Percentiles rank a stretch among this genome's conserved stretches.
Evolutionary conservation across 2,329 filamentous ascomycete species (phyloP).

Genomic region (Ascochyta koolunga): DNA sequence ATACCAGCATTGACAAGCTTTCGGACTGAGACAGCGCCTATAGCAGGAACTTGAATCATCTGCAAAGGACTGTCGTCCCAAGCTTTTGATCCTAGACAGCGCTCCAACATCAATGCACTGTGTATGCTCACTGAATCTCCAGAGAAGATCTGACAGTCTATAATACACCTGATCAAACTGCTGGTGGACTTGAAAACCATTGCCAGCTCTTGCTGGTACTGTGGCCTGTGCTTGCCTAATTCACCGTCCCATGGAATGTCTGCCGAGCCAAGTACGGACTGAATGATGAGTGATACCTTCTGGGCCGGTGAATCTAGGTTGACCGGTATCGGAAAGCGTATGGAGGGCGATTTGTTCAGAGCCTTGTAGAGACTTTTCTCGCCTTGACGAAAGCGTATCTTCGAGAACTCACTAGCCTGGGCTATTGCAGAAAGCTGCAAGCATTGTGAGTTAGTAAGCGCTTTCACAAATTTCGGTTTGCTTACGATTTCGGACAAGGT

Average conservation of each 20-base stretch:
- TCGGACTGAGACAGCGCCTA: conserved; percentile 76
- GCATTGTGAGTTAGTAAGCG: conserved; percentile 6
- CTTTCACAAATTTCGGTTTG: neutral
- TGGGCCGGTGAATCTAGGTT: conserved; percentile 70
- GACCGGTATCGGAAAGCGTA: conserved; percentile 74
- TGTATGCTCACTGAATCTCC: conserved; percentile 71
- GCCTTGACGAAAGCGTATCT: conserved; percentile 71
- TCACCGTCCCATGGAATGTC: conserved; percentile 63
- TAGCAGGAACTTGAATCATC: conserved; percentile 79
- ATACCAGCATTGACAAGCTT: conserved; percentile 77
- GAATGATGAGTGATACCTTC: conserved; percentile 79
- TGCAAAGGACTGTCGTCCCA: conserved; percentile 87
- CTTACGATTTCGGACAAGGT: conserved; percentile 72
- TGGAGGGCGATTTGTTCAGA: conserved; percentile 71
- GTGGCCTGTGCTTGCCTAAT: conserved; percentile 59
- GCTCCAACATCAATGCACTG: conserved; percentile 75
- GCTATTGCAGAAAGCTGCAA: conserved; percentile 68
- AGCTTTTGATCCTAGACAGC: conserved; percentile 74
- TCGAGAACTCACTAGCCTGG: conserved; percentile 73
- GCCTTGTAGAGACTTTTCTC: conserved; percentile 75
- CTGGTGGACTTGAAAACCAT: conserved; percentile 72
- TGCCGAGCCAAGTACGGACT: conserved; percentile 71
- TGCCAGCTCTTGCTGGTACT: conserved; percentile 66
- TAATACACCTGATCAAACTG: conserved; percentile 74
- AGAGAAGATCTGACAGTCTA: conserved; percentile 70